Evolutionary conservation across 2,329 filamentous ascomycete genomes (phyloP), one percentile per base, ranked within the genome.

Genomic region (Hypoxylon sp.): DNA sequence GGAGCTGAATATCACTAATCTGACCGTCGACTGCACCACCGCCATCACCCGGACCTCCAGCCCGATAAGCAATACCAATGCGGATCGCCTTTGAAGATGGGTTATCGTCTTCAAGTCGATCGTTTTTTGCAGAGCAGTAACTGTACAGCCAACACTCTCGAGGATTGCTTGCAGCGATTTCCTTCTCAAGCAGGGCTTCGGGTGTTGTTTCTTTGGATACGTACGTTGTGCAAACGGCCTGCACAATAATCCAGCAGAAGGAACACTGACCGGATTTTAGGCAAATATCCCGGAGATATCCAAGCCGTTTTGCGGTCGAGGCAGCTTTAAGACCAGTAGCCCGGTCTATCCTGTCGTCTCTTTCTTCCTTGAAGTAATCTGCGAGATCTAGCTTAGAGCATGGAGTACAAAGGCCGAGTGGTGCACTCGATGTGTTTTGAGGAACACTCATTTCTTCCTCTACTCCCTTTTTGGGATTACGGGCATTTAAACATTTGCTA

Each of bases 1-100:
- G 23, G n/a, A 63, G 52, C 21, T 63, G 60, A 23, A 63, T 63
- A 19, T 63, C 60, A 28, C 60, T 52, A 11, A 57, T 57, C 51
- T 50, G 43, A 14, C 51, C 48, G 13, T 41, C 30, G 17, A 23
- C 14, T 58, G 43, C 23, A 1, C 43, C 19, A 19, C 36, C 19
- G 7, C 21, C 17, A 19, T 28, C 19, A 32, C 43, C 32, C 3
- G 52, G 17, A 2, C 34, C 23, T 21, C 43, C 45, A 19, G 56
- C 41, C 23, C 56, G 56, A 41, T 49, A 59, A 34, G 56, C 43
- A 34, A 59, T 34, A 23, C 45, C 56, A 41, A 59, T 59, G 5
- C 56, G 56, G 3, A 50, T 11, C 21, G 45, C 56, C 4, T 59
- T 45, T 7, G 45, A 49, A 19, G 19, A 38, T n/a, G 55, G 32